These are phyloP conservation scores for Aquilaria sinensis DNA, from an alignment of 345 rosid species.

Conservation along the genomic window DNA sequence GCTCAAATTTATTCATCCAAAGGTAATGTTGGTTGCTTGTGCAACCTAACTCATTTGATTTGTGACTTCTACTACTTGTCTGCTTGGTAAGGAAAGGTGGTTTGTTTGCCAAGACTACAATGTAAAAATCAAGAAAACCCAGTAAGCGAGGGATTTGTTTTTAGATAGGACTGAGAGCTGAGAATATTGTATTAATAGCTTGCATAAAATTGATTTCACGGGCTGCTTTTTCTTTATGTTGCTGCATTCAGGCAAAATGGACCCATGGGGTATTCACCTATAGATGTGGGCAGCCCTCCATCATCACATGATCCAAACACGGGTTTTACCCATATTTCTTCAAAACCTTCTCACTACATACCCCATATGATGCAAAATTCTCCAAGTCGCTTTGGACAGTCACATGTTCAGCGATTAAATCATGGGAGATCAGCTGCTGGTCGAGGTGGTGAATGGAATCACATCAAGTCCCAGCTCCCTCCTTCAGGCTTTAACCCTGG, in stretches of 20 bases:
- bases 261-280: conserved; percentile 44
- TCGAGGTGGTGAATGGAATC: conserved; percentile 63
- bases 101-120: too few species aligned
- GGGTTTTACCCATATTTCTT: conserved; percentile 50
- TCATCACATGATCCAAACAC: conserved; percentile 50
- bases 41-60: not conserved
- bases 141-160: too few species aligned
- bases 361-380: conserved; percentile 63
- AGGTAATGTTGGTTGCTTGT: conserved; percentile 35
- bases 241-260: conserved; percentile 51
- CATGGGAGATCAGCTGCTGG: conserved; percentile 50
- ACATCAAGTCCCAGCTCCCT: conserved; percentile 62
- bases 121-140: too few species aligned
- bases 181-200: too few species aligned
- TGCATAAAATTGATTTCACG: not conserved
- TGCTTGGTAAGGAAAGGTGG: not conserved
- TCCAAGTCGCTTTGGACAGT: conserved; percentile 94
- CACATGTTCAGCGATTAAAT: conserved; percentile 44
- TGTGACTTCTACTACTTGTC: not conserved
- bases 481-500: conserved; percentile 52
- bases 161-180: too few species aligned
- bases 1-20: conserved; percentile 41
- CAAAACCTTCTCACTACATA: conserved; percentile 50
- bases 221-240: conserved; percentile 1
- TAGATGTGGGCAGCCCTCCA: conserved; percentile 68